Conservation (phyloP, 495 filamentous ascomycete genomes). For the Mytilinidion resinicola region DNA sequence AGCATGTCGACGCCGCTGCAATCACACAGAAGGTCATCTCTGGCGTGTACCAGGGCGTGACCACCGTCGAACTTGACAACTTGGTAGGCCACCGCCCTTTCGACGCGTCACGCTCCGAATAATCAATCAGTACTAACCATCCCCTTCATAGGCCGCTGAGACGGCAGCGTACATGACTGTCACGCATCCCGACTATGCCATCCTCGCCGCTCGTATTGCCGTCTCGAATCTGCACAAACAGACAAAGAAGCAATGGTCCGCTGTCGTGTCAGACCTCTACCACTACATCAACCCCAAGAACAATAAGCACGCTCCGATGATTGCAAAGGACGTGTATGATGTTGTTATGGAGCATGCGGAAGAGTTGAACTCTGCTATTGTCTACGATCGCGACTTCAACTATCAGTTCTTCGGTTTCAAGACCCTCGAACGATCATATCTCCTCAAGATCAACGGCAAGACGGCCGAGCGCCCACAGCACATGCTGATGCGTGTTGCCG, state of each 20-base stretch:
- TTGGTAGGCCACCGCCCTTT: conserved; percentile 52
- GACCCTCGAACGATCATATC: conserved; percentile 94
- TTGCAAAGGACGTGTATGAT: conserved; percentile 79
- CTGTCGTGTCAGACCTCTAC: conserved; percentile 87
- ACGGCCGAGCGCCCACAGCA: conserved; percentile 96
- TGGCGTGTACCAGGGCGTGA: conserved; percentile 97
- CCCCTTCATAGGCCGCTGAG: conserved; percentile 71
- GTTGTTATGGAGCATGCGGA: conserved; percentile 91
- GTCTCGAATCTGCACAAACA: conserved; percentile 99
- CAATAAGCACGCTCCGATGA: conserved; percentile 78
- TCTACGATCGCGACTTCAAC: conserved; percentile 99
- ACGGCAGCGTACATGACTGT: conserved; percentile 99
- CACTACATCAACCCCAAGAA: conserved; percentile 97
- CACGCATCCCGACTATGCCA: conserved; percentile 97
- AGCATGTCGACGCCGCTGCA: conserved; percentile 95
- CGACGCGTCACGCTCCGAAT: background rate
- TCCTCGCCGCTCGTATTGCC: conserved; percentile 95
- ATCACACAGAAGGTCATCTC: conserved; percentile 99
- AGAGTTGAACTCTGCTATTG: conserved; percentile 95
- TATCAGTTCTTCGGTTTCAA: conserved; percentile 99
- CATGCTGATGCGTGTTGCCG: conserved; percentile 98
- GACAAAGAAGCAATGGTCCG: conserved; percentile 98
- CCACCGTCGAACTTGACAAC: conserved; percentile 91
- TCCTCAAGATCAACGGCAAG: conserved; percentile 85
- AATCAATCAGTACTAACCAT: conserved; percentile 1